Conservation (phyloP, 331 rosid genomes). For the Telfairia occidentalis region DNA sequence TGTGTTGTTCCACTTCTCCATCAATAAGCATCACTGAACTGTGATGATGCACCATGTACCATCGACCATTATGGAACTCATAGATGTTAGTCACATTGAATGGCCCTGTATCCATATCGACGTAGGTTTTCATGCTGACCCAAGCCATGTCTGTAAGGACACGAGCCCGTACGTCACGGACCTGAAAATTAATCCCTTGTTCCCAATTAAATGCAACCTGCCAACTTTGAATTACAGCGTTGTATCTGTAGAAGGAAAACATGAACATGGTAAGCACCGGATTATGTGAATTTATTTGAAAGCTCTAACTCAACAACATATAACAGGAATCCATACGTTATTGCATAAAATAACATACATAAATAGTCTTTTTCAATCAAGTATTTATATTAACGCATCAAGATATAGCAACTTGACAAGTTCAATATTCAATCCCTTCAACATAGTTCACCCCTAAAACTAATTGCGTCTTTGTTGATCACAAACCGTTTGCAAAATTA, state of each 20-base stretch:
- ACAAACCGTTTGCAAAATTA: neutral
- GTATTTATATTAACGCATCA: neutral
- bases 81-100: slow-evolving; percentile 69
- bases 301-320: neutral
- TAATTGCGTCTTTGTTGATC: neutral
- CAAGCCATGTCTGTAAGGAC: slow-evolving; percentile 86
- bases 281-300: neutral
- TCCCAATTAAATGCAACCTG: slow-evolving; percentile 80
- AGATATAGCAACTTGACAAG: neutral
- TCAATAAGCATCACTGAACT: slow-evolving; percentile 54
- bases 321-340: neutral
- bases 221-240: slow-evolving; percentile 80
- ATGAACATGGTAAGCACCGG: slow-evolving; percentile 1
- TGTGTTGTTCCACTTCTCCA: slow-evolving; percentile 53
- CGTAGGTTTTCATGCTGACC: slow-evolving; percentile 81
- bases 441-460: neutral
- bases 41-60: slow-evolving; percentile 99
- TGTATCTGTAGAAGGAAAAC: slow-evolving; percentile 44
- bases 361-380: neutral
- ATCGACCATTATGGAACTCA: slow-evolving; percentile 69
- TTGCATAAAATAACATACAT: neutral
- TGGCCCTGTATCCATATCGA: slow-evolving; percentile 74
- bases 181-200: slow-evolving; percentile 71
- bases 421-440: neutral
- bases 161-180: slow-evolving; percentile 77